Percentiles rank a stretch among this genome's conserved stretches.
These are phyloP conservation scores for Hypomyces rosellus DNA, from an alignment of 2,329 filamentous ascomycete genomes.

Conservation along the genomic window DNA sequence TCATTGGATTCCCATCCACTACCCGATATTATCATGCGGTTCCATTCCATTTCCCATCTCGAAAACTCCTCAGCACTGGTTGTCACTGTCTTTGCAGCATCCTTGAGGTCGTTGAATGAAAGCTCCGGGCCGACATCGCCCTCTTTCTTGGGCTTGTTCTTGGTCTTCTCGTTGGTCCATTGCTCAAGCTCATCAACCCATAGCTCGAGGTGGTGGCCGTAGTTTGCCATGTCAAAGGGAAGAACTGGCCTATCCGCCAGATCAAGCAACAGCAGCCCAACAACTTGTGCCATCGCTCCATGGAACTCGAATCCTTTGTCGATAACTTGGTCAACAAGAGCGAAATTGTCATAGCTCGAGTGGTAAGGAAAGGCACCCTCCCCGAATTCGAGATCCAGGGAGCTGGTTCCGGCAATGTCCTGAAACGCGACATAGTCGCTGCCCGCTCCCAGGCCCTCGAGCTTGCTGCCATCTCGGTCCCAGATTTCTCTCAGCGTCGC, in stretches of 20 bases:
- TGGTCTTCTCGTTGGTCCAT: constrained; percentile 54
- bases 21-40: constrained; percentile 60
- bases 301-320: constrained; percentile 84
- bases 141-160: constrained; percentile 15
- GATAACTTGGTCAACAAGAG: constrained; percentile 73
- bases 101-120: constrained; percentile 30
- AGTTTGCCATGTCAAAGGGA: constrained; percentile 72
- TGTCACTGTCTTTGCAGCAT: constrained; percentile 57
- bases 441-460: constrained; percentile 65
- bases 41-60: constrained; percentile 73
- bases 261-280: constrained; percentile 77
- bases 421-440: constrained; percentile 90
- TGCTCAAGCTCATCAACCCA: constrained; percentile 63
- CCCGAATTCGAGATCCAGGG: constrained; percentile 74
- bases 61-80: constrained; percentile 52
- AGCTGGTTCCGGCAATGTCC: constrained; percentile 81
- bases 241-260: constrained; percentile 74
- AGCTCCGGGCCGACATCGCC: constrained; percentile 19
- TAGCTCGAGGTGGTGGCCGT: constrained; percentile 56
- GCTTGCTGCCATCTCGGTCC: constrained; percentile 54
- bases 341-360: constrained; percentile 84
- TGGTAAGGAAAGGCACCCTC: constrained; percentile 64
- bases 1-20: constrained; percentile 71
- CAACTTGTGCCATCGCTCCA: constrained; percentile 68
- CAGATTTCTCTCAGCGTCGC: constrained; percentile 68